Evolutionary conservation across 352 stramenopile species (phyloP).

Genomic region (Globisporangium radiosum): DNA sequence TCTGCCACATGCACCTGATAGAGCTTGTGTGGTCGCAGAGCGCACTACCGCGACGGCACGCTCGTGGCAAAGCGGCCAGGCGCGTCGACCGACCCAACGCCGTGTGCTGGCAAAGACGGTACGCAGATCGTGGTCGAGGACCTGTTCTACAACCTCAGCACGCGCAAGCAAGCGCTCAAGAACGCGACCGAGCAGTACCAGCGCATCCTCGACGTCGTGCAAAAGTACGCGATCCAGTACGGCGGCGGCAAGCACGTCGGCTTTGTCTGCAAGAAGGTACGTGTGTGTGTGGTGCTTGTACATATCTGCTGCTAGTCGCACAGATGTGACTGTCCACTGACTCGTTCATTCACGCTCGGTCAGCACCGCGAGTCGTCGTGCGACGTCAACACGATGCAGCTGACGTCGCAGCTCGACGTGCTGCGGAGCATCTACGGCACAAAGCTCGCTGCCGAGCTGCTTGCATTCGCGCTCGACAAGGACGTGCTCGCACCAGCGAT

Average conservation of each 20-base stretch:
- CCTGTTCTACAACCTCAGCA: conserved; percentile 98
- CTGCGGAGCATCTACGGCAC: conserved; percentile 72
- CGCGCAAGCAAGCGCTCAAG: conserved; percentile 89
- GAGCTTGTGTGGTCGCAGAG: conserved; percentile 41
- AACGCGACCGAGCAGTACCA: conserved; percentile 93
- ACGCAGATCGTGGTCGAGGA: conserved; percentile 91
- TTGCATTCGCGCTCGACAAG: conserved; percentile 32
- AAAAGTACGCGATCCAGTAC: conserved; percentile 95
- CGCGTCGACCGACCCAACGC: conserved; percentile 51
- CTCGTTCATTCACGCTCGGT: too few relatives aligned
- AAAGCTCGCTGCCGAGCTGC: conserved; percentile 59
- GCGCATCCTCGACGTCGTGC: conserved; percentile 93
- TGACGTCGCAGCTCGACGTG: conserved; percentile 57
- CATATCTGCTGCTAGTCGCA: neutral
- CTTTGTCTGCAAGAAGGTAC: conserved; percentile 94
- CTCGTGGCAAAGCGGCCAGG: conserved; percentile 66
- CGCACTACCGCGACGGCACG: conserved; percentile 89
- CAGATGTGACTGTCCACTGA: neutral
- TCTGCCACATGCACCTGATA: neutral
- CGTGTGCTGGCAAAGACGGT: conserved; percentile 75
- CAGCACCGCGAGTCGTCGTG: conserved; percentile 74
- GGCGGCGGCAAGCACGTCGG: conserved; percentile 71
- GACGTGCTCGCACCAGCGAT: conserved; percentile 14
- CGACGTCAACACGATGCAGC: conserved; percentile 68
- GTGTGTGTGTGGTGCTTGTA: neutral